These are phyloP conservation scores for Lactifluus piperatus DNA, from an alignment of 768 basidiomycete species.

Conservation along the genomic window DNA sequence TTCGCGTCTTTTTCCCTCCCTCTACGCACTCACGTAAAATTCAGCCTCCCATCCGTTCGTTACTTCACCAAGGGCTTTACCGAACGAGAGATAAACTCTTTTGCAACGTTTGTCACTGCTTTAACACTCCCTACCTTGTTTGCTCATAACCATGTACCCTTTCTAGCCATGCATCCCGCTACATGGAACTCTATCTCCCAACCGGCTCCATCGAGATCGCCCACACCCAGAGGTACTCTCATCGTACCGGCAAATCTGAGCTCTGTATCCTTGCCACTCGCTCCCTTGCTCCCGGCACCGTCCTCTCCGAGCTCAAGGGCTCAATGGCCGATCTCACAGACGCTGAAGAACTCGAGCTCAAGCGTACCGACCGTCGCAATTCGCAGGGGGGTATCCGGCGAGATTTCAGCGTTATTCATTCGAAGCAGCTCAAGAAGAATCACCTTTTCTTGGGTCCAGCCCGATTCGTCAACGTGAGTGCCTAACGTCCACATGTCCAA, in stretches of 20 bases:
- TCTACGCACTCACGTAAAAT: neutral
- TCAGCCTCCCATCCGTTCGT: slow-evolving; percentile 64
- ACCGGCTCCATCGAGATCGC: slow-evolving; percentile 81
- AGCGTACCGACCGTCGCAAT: slow-evolving; percentile 63
- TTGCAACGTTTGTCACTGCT: slow-evolving; percentile 68
- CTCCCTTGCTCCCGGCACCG: slow-evolving; percentile 52
- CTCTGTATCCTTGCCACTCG: slow-evolving; percentile 82
- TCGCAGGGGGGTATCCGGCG: slow-evolving; percentile 58
- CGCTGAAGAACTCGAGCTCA: slow-evolving; percentile 79
- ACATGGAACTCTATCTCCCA: slow-evolving; percentile 81
- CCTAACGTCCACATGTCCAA: neutral
- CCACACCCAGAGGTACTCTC: slow-evolving; percentile 80
- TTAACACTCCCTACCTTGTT: slow-evolving; percentile 19
- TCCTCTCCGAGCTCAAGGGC: slow-evolving; percentile 81
- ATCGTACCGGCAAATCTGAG: slow-evolving; percentile 83
- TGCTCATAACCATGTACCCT: slow-evolving; percentile 22
- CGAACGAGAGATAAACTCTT: slow-evolving; percentile 84
- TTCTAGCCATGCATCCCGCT: slow-evolving; percentile 74
- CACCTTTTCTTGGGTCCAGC: slow-evolving; percentile 87
- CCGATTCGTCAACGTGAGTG: slow-evolving; percentile 83
- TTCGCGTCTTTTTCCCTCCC: slow-evolving; percentile 23
- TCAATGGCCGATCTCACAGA: slow-evolving; percentile 85
- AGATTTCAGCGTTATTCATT: slow-evolving; percentile 89
- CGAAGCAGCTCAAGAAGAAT: slow-evolving; percentile 86
- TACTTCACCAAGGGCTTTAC: slow-evolving; percentile 69